Evolutionary conservation across 371 early-diverging fungal genomes (phyloP).

Genomic region (Rhizopus microsporus): DNA sequence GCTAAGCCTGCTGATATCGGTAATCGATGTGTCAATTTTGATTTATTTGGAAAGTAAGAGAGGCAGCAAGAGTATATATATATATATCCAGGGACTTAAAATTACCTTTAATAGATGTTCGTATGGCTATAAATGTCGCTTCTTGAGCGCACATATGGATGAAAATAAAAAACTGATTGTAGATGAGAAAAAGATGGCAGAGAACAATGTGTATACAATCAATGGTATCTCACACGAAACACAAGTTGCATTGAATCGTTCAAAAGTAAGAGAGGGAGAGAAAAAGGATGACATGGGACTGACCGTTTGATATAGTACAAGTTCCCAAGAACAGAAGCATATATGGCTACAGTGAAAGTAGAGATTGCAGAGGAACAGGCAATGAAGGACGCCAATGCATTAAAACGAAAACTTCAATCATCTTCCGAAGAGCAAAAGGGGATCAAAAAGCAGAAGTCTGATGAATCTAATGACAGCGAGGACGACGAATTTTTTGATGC

Average conservation of each 20-base stretch:
- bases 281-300: background rate
- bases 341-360: conserved; percentile 39
- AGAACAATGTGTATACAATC: conserved; percentile 30
- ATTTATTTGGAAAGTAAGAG: conserved; percentile 19
- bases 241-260: conserved; percentile 51
- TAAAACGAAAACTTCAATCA: conserved; percentile 25
- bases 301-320: conserved; percentile 32
- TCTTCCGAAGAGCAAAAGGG: conserved; percentile 5
- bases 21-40: conserved; percentile 71
- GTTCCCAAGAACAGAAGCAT: conserved; percentile 48
- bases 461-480: conserved; percentile 16
- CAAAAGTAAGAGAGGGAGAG: conserved; percentile 22
- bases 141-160: conserved; percentile 67
- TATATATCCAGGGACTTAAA: too few species aligned
- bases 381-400: conserved; percentile 27
- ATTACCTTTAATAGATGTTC: conserved; percentile 40
- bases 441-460: conserved; percentile 12
- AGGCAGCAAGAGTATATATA: background rate
- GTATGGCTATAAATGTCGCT: conserved; percentile 82
- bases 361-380: conserved; percentile 36
- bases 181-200: conserved; percentile 52
- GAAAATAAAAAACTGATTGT: conserved; percentile 50
- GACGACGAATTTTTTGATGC: conserved; percentile 30
- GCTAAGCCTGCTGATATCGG: conserved; percentile 77
- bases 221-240: conserved; percentile 49